Evolutionary conservation across 768 basidiomycete species (phyloP).

Genomic region (Auricularia sp.): DNA sequence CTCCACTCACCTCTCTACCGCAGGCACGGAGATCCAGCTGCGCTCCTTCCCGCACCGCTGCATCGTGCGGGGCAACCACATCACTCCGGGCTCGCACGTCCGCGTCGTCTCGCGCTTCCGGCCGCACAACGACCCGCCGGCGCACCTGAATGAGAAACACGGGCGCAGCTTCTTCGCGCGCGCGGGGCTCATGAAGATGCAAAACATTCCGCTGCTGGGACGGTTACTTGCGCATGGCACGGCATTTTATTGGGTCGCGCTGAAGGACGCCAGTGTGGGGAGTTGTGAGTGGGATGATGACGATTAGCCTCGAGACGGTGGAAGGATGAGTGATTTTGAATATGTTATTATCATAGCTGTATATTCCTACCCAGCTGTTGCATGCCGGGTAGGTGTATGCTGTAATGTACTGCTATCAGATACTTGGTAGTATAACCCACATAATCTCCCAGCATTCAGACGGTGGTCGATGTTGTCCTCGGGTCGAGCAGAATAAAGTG

Average conservation of each 20-base stretch:
- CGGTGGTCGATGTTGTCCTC: too few species aligned
- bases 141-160: background rate
- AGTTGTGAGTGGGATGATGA: constrained; percentile 8
- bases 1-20: background rate
- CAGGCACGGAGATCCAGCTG: constrained; percentile 9
- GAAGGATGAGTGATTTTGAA: too few species aligned
- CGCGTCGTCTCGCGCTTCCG: background rate
- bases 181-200: background rate
- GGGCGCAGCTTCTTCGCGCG: background rate
- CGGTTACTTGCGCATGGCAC: constrained; percentile 11
- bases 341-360: too few species aligned
- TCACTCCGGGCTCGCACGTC: constrained; percentile 9
- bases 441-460: too few species aligned
- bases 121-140: background rate
- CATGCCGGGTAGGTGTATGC: too few species aligned
- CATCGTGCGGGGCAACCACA: constrained; percentile 7
- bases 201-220: constrained; percentile 9
- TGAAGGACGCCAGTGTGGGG: constrained; percentile 9
- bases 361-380: too few species aligned
- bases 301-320: too few species aligned
- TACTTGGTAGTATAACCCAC: too few species aligned
- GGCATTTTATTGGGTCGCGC: constrained; percentile 11
- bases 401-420: too few species aligned
- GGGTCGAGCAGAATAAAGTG: too few species aligned
- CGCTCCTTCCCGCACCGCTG: constrained; percentile 2